Evolutionary conservation across 2,329 filamentous ascomycete genomes (phyloP), one percentile per base, ranked within the genome.

Genomic region (Xylariaceae sp.): DNA sequence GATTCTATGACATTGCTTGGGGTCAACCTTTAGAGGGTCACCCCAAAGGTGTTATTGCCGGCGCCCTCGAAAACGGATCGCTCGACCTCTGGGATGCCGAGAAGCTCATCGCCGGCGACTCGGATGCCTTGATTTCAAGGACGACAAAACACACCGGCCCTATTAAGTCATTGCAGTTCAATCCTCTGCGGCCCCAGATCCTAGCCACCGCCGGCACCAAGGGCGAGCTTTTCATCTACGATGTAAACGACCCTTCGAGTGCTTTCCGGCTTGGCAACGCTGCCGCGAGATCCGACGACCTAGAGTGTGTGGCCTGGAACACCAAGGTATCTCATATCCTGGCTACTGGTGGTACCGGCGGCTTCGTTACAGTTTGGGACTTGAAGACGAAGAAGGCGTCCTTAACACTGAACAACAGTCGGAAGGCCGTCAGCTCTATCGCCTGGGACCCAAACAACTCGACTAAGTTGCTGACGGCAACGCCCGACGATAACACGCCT

Each of bases 351-450:
- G 93, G 92, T 72, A 89, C 86, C 63, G 92, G 92, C 53, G 94
- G 94, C 3, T 96, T 97, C 70, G 92, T 97, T 42, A 97, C 94
- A 1, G 93, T 99, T 15, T 99, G 94, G 94, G 94, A 99, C 76
- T 82, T 97, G 65, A 97, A 96, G 80, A 92, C 90, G 10, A 97
- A 96, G 83, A 97, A 96, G 78, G 92, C 96, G 68, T 97, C 92
- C 58, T 79, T 99, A 75, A 97, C 92, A 42, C 80, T 99, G 65
- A 99, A 97, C 80, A 94, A 95, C 72, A 94, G 90, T 71, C 86
- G 94, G 64, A 99, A 97, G 77, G 83, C 92, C 56, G 92, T 97
- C 70, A 97, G 92, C 75, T 88, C 95, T 61, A 91, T 99, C 68
- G 92, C 92, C 10, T 99, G 94, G 94, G 94, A 99, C 70, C 95